A percentile compares a stretch with the other conserved stretches of the same genome.
Evolutionary conservation across 1,284 basidiomycete genomes (phyloP).

Genomic region (Volvariella volvacea): DNA sequence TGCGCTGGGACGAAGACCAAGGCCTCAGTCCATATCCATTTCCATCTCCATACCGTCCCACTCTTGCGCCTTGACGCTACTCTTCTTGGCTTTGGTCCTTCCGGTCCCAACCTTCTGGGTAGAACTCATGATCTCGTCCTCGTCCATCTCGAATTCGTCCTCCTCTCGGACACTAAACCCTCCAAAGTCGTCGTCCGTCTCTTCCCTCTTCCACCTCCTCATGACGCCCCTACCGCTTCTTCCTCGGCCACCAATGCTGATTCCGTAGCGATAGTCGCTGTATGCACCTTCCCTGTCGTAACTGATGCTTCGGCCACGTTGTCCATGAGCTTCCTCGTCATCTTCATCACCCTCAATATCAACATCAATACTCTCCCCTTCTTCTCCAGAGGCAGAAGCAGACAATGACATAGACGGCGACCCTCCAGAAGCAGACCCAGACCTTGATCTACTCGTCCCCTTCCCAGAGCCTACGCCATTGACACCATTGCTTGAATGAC

Average conservation of each 20-base stretch:
- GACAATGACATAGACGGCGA: not conserved
- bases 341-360: conserved; percentile 19
- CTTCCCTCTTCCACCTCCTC: conserved; percentile 18
- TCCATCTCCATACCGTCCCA: conserved; percentile 67
- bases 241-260: not conserved
- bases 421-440: conserved; percentile 17
- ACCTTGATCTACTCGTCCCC: conserved; percentile 35
- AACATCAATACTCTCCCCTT: conserved; percentile 23
- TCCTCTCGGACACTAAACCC: conserved; percentile 26
- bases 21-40: conserved; percentile 46
- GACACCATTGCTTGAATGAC: not conserved
- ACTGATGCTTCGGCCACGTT: no score
- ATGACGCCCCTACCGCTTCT: conserved; percentile 1
- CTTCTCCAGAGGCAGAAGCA: conserved; percentile 15
- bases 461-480: conserved; percentile 18
- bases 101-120: conserved; percentile 7
- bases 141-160: conserved; percentile 20
- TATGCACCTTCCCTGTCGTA: not conserved
- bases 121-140: conserved; percentile 11
- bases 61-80: conserved; percentile 29
- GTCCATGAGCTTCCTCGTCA: no score
- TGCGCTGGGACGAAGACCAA: no score
- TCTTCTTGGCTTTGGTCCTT: conserved; percentile 7
- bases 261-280: not conserved
- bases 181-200: conserved; percentile 20